Conservation (phyloP, 225 moss, liverwort and hornwort genomes). For the Asterella californica region DNA sequence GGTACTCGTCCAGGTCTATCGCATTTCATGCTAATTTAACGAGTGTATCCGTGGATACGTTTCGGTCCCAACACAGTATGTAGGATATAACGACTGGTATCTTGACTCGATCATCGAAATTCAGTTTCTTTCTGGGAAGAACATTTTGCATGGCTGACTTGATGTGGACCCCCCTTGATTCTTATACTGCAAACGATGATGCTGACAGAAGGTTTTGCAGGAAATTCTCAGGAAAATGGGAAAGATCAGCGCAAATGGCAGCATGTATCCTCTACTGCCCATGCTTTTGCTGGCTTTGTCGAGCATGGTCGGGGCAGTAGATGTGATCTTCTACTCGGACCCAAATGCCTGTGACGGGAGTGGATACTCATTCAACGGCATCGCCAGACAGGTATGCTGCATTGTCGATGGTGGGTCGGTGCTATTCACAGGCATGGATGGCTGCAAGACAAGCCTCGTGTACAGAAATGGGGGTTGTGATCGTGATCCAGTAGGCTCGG, state of each 20-base stretch:
- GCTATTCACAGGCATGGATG: neutral
- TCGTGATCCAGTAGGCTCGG: neutral
- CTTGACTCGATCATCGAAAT: no score
- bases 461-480: neutral
- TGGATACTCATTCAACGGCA: neutral
- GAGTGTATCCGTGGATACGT: no score
- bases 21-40: no score
- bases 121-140: no score
- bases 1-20: no score
- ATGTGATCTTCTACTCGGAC: neutral
- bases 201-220: no score
- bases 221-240: neutral
- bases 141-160: no score
- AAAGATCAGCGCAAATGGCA: neutral
- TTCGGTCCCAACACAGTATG: no score
- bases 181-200: no score
- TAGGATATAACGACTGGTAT: no score
- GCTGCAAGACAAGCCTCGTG: neutral
- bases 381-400: neutral
- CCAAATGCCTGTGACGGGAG: neutral
- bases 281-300: neutral
- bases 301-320: constrained; percentile 2
- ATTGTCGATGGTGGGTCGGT: neutral
- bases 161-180: no score
- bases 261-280: neutral